Evolutionary conservation across 305 asterid species (phyloP), one percentile per base, ranked within the genome.

Genomic region (Solanum hybrid): DNA sequence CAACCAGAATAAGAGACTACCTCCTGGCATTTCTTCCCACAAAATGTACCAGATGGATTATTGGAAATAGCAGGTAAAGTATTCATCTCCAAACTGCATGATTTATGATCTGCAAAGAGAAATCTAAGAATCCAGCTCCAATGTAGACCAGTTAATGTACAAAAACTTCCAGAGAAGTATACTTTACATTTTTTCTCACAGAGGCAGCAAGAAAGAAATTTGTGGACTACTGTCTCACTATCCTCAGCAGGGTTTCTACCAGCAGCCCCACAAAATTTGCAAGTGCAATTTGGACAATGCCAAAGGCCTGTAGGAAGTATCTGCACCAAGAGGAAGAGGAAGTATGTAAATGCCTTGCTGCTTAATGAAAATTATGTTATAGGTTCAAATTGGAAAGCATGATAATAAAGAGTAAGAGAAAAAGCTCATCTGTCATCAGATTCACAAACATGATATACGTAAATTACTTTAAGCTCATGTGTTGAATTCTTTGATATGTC

Each of bases 251-350:
- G 93, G 90, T 88, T 91, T 89, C 89, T 91, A 90, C 88, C 32
- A 73, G 92, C 92, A 87, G 91, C 92, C 88, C 95, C 98, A 93
- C 99, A 96, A 92, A 94, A 95, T 92, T 96, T 96, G 95, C 99
- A 98, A 6, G 91, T 90, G 93, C 99, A 98, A 79, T 94, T 94
- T 69, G 98, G 97, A 91, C 99, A 98, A 91, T 96, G 96, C 99
- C 99, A 98, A 98, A 96, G 98, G 76, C 97, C 99, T 8, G 92
- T 90, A 89, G 99, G 99, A 94, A 95, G 97, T 92, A 92, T 92
- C 99, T 96, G 95, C 91, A 93, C 75, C 40, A 72, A 91, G 89
- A 91, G 90, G 88, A 89, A 85, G 36, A 91, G 89, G 88, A 89
- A 86, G 29, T 64, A 37, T 91, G 64, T 91, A 90, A 82, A 56